phyloP scores from a whole-genome alignment of 2,329 filamentous ascomycete species.

The Colletotrichum tropicale region DNA sequence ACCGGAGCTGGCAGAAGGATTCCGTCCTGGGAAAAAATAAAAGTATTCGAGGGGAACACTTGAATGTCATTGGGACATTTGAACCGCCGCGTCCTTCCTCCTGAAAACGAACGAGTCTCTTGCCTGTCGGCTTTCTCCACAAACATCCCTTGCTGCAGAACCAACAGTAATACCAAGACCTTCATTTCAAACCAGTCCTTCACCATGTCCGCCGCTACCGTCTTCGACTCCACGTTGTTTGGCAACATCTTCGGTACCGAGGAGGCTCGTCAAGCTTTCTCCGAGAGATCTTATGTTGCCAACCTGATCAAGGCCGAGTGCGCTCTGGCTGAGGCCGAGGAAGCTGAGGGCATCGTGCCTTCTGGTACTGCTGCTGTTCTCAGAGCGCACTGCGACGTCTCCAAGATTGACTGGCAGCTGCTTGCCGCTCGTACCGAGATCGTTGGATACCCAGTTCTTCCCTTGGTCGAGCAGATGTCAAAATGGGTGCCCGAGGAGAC shows the following conservation, averaged over 20 bases:
- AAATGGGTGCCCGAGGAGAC: slow-evolving; percentile 34
- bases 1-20: not conserved
- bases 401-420: slow-evolving; percentile 24
- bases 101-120: not conserved
- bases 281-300: slow-evolving; percentile 52
- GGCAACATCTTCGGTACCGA: slow-evolving; percentile 56
- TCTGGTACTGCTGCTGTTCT: slow-evolving; percentile 36
- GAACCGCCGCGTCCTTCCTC: not conserved
- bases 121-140: not conserved
- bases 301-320: slow-evolving; percentile 55
- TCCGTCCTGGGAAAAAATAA: not conserved
- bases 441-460: slow-evolving; percentile 58
- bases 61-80: not conserved
- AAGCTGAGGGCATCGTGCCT: slow-evolving; percentile 50
- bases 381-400: slow-evolving; percentile 33
- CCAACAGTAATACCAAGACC: not conserved
- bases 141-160: not conserved
- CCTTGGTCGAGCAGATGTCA: slow-evolving; percentile 52
- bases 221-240: slow-evolving; percentile 55
- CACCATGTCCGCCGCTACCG: slow-evolving; percentile 26
- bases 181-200: not conserved
- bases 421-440: slow-evolving; percentile 57
- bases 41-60: not conserved
- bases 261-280: slow-evolving; percentile 54
- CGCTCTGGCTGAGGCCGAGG: slow-evolving; percentile 55